These are phyloP conservation scores for Entomortierella beljakovae DNA, from an alignment of 192 early-diverging fungal species.

Conservation along the genomic window DNA sequence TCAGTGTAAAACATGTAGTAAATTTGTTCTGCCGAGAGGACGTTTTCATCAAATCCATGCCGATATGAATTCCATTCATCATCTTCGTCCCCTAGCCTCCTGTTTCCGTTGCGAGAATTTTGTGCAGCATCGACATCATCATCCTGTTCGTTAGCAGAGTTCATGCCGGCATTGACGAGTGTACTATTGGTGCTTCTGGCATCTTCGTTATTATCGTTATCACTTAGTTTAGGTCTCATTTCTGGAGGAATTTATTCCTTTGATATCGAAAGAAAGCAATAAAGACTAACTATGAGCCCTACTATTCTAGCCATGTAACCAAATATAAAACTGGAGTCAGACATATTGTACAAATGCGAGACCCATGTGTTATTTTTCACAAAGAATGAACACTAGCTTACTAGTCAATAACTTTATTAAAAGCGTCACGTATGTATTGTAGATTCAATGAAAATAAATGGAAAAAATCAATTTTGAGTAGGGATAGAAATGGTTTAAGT, in stretches of 20 bases:
- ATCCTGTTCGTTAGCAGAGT: slow-evolving; percentile 50
- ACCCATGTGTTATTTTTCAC: no score
- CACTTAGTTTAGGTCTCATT: slow-evolving; percentile 41
- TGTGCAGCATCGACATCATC: slow-evolving; percentile 20
- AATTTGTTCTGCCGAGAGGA: slow-evolving; percentile 53
- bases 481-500: no score
- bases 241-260: background rate
- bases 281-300: no score
- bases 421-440: no score
- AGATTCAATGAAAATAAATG: no score
- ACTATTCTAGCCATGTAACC: no score
- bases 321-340: no score
- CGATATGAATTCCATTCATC: slow-evolving; percentile 45
- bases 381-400: no score
- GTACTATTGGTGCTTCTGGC: slow-evolving; percentile 66
- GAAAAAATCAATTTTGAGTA: no score
- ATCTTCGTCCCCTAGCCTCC: slow-evolving; percentile 43
- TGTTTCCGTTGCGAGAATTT: slow-evolving; percentile 13
- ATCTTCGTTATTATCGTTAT: slow-evolving; percentile 61
- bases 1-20: slow-evolving; percentile 67
- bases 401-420: no score
- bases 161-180: slow-evolving; percentile 61
- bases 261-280: no score
- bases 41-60: slow-evolving; percentile 65
- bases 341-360: no score